Percentiles rank a stretch among this genome's conserved stretches.
phyloP scores from a whole-genome alignment of 345 rosid genomes.

The Citrus sp. region DNA sequence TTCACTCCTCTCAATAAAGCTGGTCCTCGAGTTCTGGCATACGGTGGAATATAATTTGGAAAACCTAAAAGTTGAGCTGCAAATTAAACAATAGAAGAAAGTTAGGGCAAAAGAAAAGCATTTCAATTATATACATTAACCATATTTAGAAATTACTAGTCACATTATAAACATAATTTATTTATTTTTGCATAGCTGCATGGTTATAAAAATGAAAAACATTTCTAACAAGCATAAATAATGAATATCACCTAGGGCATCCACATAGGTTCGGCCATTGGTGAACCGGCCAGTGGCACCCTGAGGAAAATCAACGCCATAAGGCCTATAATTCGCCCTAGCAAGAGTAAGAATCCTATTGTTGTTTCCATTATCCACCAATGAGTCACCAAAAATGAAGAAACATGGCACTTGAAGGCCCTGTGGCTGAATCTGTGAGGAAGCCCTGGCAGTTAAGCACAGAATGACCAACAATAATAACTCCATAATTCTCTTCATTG shows the following conservation, averaged over 20 bases:
- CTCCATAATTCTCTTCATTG: slow-evolving; percentile 1
- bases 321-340: slow-evolving; percentile 82
- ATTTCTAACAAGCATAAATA: not conserved
- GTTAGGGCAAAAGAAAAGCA: not conserved
- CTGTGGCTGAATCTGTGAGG: slow-evolving; percentile 37
- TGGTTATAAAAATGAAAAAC: not conserved
- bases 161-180: not conserved
- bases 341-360: slow-evolving; percentile 66
- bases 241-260: slow-evolving; percentile 52
- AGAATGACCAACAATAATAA: slow-evolving; percentile 14
- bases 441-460: slow-evolving; percentile 16
- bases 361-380: slow-evolving; percentile 93
- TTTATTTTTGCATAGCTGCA: not conserved
- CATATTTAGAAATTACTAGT: not conserved
- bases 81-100: not conserved
- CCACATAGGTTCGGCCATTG: slow-evolving; percentile 82
- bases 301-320: slow-evolving; percentile 80
- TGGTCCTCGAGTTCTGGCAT: slow-evolving; percentile 57
- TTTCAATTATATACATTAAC: too few relatives aligned
- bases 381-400: slow-evolving; percentile 85
- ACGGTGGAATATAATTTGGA: slow-evolving; percentile 53
- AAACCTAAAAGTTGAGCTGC: slow-evolving; percentile 82
- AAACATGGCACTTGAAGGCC: slow-evolving; percentile 68
- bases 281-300: slow-evolving; percentile 82
- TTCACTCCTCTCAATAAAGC: slow-evolving; percentile 57